These are phyloP conservation scores for Alnus rubra DNA, from an alignment of 306 rosid genomes.

Conservation along the genomic window DNA sequence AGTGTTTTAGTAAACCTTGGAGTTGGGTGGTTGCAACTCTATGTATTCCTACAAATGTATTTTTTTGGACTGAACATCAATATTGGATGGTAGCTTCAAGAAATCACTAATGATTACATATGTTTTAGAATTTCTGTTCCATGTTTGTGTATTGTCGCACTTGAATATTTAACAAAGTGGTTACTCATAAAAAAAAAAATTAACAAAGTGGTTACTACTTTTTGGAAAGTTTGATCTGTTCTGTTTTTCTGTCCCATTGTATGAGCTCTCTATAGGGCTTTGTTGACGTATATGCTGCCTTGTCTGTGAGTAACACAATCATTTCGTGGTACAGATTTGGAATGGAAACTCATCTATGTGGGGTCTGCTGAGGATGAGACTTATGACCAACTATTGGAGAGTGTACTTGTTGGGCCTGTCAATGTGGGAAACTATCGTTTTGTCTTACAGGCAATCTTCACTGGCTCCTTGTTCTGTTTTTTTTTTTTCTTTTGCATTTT, in stretches of 20 bases:
- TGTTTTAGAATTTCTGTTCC: background rate
- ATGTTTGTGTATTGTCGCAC: background rate
- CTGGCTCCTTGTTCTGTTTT: background rate
- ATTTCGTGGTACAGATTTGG: conserved; percentile 56
- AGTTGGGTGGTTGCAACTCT: background rate
- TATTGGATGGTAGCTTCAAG: background rate
- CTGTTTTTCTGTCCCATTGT: background rate
- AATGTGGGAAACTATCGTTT: conserved; percentile 92
- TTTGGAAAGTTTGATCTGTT: background rate
- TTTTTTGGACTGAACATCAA: background rate
- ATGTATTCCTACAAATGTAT: background rate
- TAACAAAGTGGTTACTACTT: background rate
- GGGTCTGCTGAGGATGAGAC: conserved; percentile 97
- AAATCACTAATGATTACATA: background rate
- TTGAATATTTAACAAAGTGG: background rate
- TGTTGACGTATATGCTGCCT: background rate
- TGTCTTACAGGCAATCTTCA: conserved; percentile 67
- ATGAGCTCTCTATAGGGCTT: background rate
- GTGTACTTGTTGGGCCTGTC: conserved; percentile 93
- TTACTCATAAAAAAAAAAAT: background rate
- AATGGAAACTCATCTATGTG: conserved; percentile 92
- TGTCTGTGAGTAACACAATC: conserved; percentile 9
- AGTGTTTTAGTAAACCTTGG: background rate
- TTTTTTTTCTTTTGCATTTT: background rate
- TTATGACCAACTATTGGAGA: conserved; percentile 82